Conservation (phyloP, 108 stramenopile species). For the Mayamaea pseudoterrestris region DNA sequence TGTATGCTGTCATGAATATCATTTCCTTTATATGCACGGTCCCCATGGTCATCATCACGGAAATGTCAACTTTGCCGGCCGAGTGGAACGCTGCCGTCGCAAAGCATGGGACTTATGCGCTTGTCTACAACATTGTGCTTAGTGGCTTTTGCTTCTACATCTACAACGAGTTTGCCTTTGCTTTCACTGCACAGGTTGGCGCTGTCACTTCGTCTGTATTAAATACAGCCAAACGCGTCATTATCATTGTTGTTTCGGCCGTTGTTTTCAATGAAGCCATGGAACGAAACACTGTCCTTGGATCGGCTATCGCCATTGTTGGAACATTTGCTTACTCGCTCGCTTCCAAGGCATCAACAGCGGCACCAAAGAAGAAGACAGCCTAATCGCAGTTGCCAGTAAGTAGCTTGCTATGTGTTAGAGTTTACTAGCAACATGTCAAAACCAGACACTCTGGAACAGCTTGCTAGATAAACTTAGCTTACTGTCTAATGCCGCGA, state of each 20-base stretch:
- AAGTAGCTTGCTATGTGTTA: no score
- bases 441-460: no score
- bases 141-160: slow-evolving; percentile 90
- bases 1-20: slow-evolving; percentile 92
- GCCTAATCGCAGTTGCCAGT: neutral
- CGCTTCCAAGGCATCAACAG: slow-evolving; percentile 19
- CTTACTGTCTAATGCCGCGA: no score
- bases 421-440: no score
- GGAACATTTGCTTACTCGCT: slow-evolving; percentile 79
- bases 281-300: slow-evolving; percentile 80
- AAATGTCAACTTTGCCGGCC: slow-evolving; percentile 43
- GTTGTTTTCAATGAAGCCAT: slow-evolving; percentile 74
- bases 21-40: slow-evolving; percentile 79
- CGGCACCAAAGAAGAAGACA: slow-evolving; percentile 25
- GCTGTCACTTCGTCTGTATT: slow-evolving; percentile 78
- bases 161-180: slow-evolving; percentile 92
- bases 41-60: slow-evolving; percentile 77
- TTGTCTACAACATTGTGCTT: slow-evolving; percentile 58
- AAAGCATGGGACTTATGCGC: slow-evolving; percentile 35
- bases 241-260: slow-evolving; percentile 78
- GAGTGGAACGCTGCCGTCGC: slow-evolving; percentile 49
- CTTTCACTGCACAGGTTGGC: slow-evolving; percentile 67
- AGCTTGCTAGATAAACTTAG: no score
- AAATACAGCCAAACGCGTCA: slow-evolving; percentile 85
- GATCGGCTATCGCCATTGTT: slow-evolving; percentile 75